Evolutionary conservation across 164 flowering plant species (phyloP), one percentile per base, ranked within the genome.

Genomic region (Magnolia sinica): DNA sequence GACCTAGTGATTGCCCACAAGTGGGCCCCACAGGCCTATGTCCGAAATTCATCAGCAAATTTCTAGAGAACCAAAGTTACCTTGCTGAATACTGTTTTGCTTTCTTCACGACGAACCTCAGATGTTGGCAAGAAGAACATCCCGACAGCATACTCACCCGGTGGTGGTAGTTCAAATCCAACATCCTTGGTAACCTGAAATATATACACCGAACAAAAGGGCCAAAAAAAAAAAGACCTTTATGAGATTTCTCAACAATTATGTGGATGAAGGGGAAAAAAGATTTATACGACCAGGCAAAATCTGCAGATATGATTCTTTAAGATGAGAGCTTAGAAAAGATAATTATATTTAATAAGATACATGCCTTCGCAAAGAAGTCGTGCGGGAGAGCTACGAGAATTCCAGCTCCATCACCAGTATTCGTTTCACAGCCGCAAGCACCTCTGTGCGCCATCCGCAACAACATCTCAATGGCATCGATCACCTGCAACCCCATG

Each of bases 341-440:
- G 71, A 29, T 69, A 67, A 67, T 22, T 22, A 10, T 11, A 27
- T 27, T 18, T 31, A 51, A 31, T 24, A 10, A 18, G 9, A 76
- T 24, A 76, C 77, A 74, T 76, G 76, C 99, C 92, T 96, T 90
- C 29, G 71, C 70, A 77, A 80, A 92, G 85, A 96, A 96, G 2
- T 82, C 86, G 74, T 96, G 98, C 71, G 99, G 99, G 61, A 94
- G 90, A 67, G 87, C 96, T 4, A 94, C 98, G 64, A 96, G 97
- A 85, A 96, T 86, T n/a, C 99, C 99, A 76, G 99, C 99, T 59
- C 99, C 99, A 83, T 96, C 99, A 31, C 99, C 99, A 31, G 99
- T 94, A 74, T 96, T 96, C 0, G 91, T 82, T 83, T 96, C 99
- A 61, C 99, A 96, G 0, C 99, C 99, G 83, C 99, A 96, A 8